Percentiles rank a stretch among this genome's conserved stretches.
These are phyloP conservation scores for Microglena sp. DNA, from an alignment of 139 green algal genomes.

Conservation along the genomic window DNA sequence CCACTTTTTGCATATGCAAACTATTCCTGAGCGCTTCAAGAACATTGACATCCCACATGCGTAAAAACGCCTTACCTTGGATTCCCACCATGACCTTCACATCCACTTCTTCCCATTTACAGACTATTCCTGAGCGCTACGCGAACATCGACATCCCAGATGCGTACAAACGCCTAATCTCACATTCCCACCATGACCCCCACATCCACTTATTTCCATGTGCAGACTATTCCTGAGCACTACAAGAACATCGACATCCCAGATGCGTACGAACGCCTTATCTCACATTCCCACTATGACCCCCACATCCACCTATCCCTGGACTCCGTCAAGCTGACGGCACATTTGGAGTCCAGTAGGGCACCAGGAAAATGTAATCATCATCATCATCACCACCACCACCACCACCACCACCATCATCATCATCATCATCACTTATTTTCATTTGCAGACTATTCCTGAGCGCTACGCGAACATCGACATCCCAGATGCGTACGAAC, in stretches of 20 bases:
- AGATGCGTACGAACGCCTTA: conserved; percentile 90
- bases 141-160: conserved; percentile 69
- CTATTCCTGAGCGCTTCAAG: too few species aligned
- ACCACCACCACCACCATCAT: conserved; percentile 37
- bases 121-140: conserved; percentile 22
- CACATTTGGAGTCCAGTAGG: too few species aligned
- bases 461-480: conserved; percentile 31
- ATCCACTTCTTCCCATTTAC: not conserved
- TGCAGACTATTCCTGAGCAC: conserved; percentile 12
- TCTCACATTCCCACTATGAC: too few species aligned
- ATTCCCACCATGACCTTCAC: not conserved
- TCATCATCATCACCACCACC: too few species aligned
- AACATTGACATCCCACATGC: too few species aligned
- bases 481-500: conserved; percentile 75
- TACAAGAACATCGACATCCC: conserved; percentile 63
- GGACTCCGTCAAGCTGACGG: too few species aligned
- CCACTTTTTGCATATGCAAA: too few species aligned
- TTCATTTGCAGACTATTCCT: conserved; percentile 4
- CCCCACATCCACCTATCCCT: too few species aligned
- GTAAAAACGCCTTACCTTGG: too few species aligned
- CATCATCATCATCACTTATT: not conserved
- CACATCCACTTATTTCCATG: too few species aligned
- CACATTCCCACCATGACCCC: not conserved
- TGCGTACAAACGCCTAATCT: conserved; percentile 21
- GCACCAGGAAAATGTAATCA: too few species aligned